Base-by-base conservation (phyloP, 805 yeast species). In the Teunomyces lycoperdinae region DNA sequence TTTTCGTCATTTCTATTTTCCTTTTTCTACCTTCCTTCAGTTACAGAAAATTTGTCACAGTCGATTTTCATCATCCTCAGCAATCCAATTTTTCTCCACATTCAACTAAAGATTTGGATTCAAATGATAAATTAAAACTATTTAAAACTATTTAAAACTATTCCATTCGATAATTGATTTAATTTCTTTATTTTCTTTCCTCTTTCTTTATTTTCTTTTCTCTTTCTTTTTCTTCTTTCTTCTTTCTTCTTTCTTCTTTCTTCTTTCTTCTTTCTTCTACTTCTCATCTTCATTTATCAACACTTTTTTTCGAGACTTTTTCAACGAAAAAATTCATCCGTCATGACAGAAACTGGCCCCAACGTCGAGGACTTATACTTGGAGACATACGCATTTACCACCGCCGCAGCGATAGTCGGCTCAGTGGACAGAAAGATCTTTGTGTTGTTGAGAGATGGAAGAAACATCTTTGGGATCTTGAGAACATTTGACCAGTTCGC, bases 401-500 rank as follows among this genome's bases (percentile, higher is more conserved):
- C 95, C 0, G 88, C 95, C 0, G 96, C 96, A 2, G 92, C 94
- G n/a, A 80, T 87, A 39, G 89, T 87, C 27, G 92, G 94, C 11
- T 85, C 90, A 24, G 91, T 87, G 11, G 94, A 87, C 65, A 78
- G 89, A 60, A 81, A 84, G 60, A 87, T 94, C 29, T 85, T 88
- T 57, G 96, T 89, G 2, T 76, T 89, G 38, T 74, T 94, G 54
- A 84, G 96, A 61, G 98, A 92, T 66, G 98, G 98, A 33, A 79
- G 92, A 55, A 83, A 84, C 53, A 70, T 92, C 29, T 84, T 88
- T 62, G 99, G 99, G 13, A 87, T 91, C 20, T 74, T 94, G 55
- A 80, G 99, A 66, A 89, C 97, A 2, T 94, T 92, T 67, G 99
- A 94, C 70, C 97, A 92, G 67, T 94, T 85, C 65, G 91, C 96